Conservation (phyloP, 352 stramenopile genomes). For the Globisporangium emineosum region DNA sequence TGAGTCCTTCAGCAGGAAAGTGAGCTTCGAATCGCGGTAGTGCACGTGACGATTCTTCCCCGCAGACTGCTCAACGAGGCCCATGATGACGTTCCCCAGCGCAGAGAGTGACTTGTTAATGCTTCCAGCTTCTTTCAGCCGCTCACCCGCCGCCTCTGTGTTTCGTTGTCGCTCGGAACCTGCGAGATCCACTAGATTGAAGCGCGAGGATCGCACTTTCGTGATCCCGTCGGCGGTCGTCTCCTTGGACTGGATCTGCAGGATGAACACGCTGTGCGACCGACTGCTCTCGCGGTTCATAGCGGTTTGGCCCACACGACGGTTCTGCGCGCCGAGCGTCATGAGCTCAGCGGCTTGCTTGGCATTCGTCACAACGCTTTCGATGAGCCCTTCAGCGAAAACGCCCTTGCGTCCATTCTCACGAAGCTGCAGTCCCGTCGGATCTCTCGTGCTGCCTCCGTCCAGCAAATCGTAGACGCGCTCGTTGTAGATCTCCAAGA, state of each 20-base stretch:
- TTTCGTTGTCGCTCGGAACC: slow-evolving; percentile 96
- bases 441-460: slow-evolving; percentile 46
- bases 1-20: slow-evolving; percentile 82
- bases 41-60: slow-evolving; percentile 82
- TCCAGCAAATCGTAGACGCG: slow-evolving; percentile 91
- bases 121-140: slow-evolving; percentile 94
- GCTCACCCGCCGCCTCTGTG: slow-evolving; percentile 93
- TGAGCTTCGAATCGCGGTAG: slow-evolving; percentile 86
- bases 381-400: slow-evolving; percentile 71
- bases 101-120: slow-evolving; percentile 97
- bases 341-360: slow-evolving; percentile 74
- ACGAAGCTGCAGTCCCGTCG: slow-evolving; percentile 54
- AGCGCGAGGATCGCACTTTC: slow-evolving; percentile 81
- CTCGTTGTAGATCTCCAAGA: slow-evolving; percentile 96
- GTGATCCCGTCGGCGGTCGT: slow-evolving; percentile 51
- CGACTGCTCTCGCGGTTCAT: slow-evolving; percentile 87
- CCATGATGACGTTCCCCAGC: slow-evolving; percentile 94
- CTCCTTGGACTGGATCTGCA: slow-evolving; percentile 74
- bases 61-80: slow-evolving; percentile 73
- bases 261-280: slow-evolving; percentile 84
- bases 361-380: slow-evolving; percentile 65
- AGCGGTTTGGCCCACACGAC: slow-evolving; percentile 72
- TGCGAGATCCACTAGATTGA: slow-evolving; percentile 98
- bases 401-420: slow-evolving; percentile 76
- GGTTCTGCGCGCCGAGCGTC: slow-evolving; percentile 69